Percentiles rank a stretch among this genome's conserved stretches.
Evolutionary conservation across 163 green algal genomes (phyloP).

Genomic region (Chlorella variabilis): DNA sequence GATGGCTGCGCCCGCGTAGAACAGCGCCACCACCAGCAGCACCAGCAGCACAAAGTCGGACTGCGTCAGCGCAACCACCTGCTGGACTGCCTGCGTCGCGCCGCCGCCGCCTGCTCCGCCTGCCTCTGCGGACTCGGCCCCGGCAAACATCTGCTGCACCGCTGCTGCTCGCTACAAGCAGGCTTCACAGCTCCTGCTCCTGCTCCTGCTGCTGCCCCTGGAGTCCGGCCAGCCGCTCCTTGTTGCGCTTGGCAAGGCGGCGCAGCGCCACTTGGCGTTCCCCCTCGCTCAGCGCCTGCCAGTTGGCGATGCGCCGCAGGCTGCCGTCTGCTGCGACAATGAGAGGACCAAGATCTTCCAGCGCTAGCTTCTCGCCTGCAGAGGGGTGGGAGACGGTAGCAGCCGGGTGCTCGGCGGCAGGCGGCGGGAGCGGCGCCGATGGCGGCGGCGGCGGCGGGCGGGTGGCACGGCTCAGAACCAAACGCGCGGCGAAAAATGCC

Average conservation of each 20-base stretch:
- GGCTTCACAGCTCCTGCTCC: constrained; percentile 1
- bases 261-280: background rate
- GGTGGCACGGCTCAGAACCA: background rate
- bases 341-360: constrained; percentile 13
- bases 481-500: too few species aligned
- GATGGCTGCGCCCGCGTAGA: constrained; percentile 3
- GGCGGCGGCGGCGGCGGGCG: too few species aligned
- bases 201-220: constrained; percentile 14
- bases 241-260: background rate
- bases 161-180: too few species aligned
- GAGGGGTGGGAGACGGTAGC: too few species aligned
- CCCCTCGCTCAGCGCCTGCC: background rate
- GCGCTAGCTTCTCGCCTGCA: constrained; percentile 16
- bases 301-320: constrained; percentile 22
- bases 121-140: background rate
- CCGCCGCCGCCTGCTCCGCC: background rate
- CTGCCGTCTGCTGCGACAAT: background rate
- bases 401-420: background rate
- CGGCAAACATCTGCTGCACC: constrained; percentile 6
- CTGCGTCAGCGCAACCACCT: constrained; percentile 17
- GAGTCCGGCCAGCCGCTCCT: constrained; percentile 12
- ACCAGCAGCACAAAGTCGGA: constrained; percentile 29
- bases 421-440: background rate
- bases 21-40: constrained; percentile 14
- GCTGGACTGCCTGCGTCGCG: background rate